Percentiles rank a stretch among this genome's conserved stretches.
These are phyloP conservation scores for Nephelium lappaceum DNA, from an alignment of 345 rosid genomes.

Conservation along the genomic window DNA sequence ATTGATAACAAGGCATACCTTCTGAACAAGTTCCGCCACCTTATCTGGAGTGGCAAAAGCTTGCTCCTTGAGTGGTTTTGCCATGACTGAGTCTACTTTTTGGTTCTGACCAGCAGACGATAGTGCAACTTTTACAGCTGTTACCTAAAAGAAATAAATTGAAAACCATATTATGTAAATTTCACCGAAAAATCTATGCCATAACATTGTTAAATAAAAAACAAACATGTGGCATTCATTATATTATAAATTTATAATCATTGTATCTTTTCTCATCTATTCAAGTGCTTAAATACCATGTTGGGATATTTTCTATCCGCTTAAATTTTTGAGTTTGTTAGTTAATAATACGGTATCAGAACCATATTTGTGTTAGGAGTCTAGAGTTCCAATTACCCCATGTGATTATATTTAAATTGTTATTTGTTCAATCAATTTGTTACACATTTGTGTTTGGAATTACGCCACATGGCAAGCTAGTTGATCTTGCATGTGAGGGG, in stretches of 20 bases:
- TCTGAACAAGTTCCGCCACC: constrained; percentile 92
- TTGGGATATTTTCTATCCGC: too few species aligned
- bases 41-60: constrained; percentile 95
- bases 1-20: constrained; percentile 48
- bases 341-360: too few species aligned
- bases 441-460: too few species aligned
- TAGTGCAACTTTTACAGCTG: constrained; percentile 81
- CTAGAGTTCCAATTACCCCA: too few species aligned
- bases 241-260: not conserved
- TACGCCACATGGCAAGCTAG: too few species aligned
- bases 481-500: too few species aligned
- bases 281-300: too few species aligned
- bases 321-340: too few species aligned
- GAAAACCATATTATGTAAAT: not conserved
- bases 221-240: not conserved
- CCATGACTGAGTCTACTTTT: constrained; percentile 66
- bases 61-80: constrained; percentile 90
- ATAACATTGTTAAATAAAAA: not conserved
- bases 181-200: not conserved
- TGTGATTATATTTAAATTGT: too few species aligned
- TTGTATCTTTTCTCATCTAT: not conserved
- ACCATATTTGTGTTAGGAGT: too few species aligned
- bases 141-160: constrained; percentile 58
- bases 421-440: too few species aligned
- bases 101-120: constrained; percentile 64